Base-by-base conservation (phyloP, 768 basidiomycete genomes). In the Imleria badia region DNA sequence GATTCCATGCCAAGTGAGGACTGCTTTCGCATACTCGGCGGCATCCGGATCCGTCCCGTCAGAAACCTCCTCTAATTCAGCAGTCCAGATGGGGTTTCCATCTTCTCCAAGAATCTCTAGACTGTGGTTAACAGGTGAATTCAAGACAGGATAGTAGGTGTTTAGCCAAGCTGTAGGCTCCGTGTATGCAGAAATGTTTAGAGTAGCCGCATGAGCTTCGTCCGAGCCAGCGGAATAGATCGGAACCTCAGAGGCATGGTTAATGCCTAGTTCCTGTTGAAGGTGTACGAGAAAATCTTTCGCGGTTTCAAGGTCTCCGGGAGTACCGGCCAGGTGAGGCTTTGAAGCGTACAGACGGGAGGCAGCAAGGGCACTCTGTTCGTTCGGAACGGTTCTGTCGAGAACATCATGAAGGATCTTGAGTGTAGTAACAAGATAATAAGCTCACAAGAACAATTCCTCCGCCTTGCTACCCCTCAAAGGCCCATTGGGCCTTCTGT, bases 91-190 rank as follows among this genome's bases (percentile, higher is more conserved):
- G 3, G 76, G 68, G 6, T 71, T 66, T 15, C 80, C 81, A 38
- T 81, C 76, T 7, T 78, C 77, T 43, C 75, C 79, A 23, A 85
- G 61, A 20, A 87, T 78, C 48, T 83, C 76, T 19, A 89, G 70
- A 48, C 78, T 76, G 35, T 79, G 73, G 39, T 81, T 76, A 26
- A 87, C 71, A 17, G 87, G 86, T 6, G 76, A 80, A 71, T 89
- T 89, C 74, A 91, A 75, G 31, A 86, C 73, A 14, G 90, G 88
- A 69, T 85, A 91, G 72, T 92, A 92, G 33, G 76, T 76, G 52
- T 81, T 81, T 55, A 87, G 82, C 85, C 86, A 88, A 52, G 80
- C 85, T 11, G 62, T 69, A 2, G 81, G 79, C 15, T 68, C 59
- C 35, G 58, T 64, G 31, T 74, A 71, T 49, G 70, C 64, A 15